Evolutionary conservation across 2,329 filamentous ascomycete genomes (phyloP), one percentile per base, ranked within the genome.

Genomic region (Ampelomyces quisqualis): DNA sequence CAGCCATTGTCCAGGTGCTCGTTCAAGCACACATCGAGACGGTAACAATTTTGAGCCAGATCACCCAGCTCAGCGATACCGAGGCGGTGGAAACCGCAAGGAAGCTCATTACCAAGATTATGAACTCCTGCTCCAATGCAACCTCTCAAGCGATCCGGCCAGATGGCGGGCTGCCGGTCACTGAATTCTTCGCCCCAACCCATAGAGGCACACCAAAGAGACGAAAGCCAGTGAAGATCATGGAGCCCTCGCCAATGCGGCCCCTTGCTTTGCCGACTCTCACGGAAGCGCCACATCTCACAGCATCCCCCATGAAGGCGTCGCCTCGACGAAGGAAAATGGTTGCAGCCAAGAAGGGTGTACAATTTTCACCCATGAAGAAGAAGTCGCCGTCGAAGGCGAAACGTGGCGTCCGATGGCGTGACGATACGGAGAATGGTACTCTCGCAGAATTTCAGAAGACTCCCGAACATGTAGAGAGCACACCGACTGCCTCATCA

Each of bases 21-120:
- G 79, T 97, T 8, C 85, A 86, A 38, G 88, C 91, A 9, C 91
- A 97, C 59, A 95, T 98, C 55, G 90, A 96, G 58, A 91, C 90
- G 2, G 80, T 97, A 46, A 77, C 88, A 4, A 88, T 90, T 1
- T 79, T 98, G 38, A 82, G 85, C 39, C 86, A 88, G 52, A 88
- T 93, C 17, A 80, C 91, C 54, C 76, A 80, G 23, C 89, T 97
- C 83, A 85, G 79, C 43, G 88, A 95, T 64, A 81, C 85, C 22
- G 85, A 94, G 47, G 93, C 91, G 1, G 79, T 96, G 2, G 75
- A 84, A 11, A 84, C 87, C 40, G 93, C 90, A 18, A 89, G 85
- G 64, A 77, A 76, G 15, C 83, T 90, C 32, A 82, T 98, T 35
- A 78, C 81, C 43, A 85, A 86, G 44, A 79, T 98, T 42, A 76